Conservation (phyloP, 108 stramenopile species). For the Nitzschia sp. region DNA sequence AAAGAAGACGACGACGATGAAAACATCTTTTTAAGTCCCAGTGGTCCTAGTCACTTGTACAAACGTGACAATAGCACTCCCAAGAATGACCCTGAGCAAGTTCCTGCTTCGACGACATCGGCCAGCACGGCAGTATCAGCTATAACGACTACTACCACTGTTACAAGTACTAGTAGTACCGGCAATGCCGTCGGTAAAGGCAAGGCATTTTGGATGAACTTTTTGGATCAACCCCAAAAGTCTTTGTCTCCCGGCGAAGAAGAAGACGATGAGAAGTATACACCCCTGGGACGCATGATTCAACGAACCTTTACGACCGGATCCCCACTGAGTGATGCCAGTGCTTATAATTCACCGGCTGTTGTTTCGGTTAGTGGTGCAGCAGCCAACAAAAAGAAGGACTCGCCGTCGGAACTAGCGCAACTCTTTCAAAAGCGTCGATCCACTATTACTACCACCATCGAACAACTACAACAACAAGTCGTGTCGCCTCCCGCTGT, state of each 20-base stretch:
- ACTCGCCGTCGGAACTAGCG: neutral
- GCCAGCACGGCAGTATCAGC: neutral
- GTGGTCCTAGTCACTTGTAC: neutral
- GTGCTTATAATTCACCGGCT: constrained; percentile 8
- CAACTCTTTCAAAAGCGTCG: no score
- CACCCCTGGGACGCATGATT: constrained; percentile 14
- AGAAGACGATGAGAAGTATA: neutral
- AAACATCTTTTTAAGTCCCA: neutral
- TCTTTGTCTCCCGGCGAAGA: neutral
- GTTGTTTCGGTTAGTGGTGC: neutral
- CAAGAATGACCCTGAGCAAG: no score
- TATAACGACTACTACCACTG: neutral
- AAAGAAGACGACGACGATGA: neutral
- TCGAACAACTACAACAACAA: no score
- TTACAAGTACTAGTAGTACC: neutral
- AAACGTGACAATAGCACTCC: no score
- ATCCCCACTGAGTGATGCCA: constrained; percentile 20
- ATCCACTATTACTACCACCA: no score
- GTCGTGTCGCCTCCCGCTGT: no score
- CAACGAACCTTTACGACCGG: constrained; percentile 18
- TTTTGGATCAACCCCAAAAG: neutral
- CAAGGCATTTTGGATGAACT: constrained; percentile 14
- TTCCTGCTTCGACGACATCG: neutral
- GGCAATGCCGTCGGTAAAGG: neutral
- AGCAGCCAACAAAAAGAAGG: neutral